phyloP scores from a whole-genome alignment of 768 basidiomycete species.

The Tricholoma saponaceum region DNA sequence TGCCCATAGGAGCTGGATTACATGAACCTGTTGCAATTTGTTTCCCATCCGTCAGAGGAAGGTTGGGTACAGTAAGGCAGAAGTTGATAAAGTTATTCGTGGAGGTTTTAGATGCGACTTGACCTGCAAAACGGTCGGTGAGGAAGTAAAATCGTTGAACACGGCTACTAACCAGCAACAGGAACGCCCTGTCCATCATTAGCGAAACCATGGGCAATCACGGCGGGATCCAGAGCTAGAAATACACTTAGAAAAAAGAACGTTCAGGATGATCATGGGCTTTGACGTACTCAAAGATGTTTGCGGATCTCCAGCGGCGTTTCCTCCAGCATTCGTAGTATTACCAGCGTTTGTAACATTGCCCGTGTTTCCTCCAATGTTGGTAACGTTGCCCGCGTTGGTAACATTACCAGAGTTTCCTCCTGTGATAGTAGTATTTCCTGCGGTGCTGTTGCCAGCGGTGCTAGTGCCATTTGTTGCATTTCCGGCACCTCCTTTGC shows the following conservation, averaged over 20 bases:
- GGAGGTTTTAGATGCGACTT: slow-evolving; percentile 46
- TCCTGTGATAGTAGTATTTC: neutral
- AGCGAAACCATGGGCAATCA: slow-evolving; percentile 46
- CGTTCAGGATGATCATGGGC: neutral
- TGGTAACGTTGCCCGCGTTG: neutral
- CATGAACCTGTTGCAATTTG: slow-evolving; percentile 47
- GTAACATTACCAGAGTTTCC: neutral
- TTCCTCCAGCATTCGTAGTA: slow-evolving; percentile 1
- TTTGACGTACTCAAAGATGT: slow-evolving; percentile 33
- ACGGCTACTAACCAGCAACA: slow-evolving; percentile 25
- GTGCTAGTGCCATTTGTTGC: slow-evolving; percentile 1
- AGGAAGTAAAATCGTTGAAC: slow-evolving; percentile 10
- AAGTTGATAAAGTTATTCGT: slow-evolving; percentile 59
- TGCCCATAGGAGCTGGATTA: slow-evolving; percentile 52
- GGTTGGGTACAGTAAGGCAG: slow-evolving; percentile 36
- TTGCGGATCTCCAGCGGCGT: slow-evolving; percentile 35
- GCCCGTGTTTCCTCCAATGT: slow-evolving; percentile 1
- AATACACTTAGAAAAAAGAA: neutral
- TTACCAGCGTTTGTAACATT: neutral
- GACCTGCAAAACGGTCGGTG: slow-evolving; percentile 27
- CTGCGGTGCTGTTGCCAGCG: neutral
- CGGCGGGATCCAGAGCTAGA: slow-evolving; percentile 46
- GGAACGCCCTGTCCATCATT: slow-evolving; percentile 45
- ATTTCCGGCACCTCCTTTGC: neutral
- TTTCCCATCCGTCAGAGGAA: slow-evolving; percentile 50